Base-by-base conservation (phyloP, 441 rosid genomes). In the Mallotus japonicus region DNA sequence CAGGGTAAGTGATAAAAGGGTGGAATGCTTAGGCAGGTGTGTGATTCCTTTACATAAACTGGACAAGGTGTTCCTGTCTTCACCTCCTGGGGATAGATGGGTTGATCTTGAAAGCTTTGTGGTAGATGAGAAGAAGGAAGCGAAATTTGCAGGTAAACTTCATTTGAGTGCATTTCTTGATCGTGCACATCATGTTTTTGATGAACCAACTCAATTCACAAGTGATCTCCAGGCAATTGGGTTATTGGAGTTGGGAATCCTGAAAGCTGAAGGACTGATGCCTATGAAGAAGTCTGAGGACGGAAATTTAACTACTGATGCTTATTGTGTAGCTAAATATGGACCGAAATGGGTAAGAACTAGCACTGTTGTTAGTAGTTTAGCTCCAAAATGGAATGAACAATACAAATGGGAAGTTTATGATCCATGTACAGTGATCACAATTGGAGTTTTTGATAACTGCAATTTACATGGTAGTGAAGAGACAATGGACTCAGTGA, bases 351-450 rank as follows among this genome's bases (percentile, higher is more conserved):
- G 86, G 88, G 73, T 67, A 7, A 73, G 83, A 34, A 83, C 88
- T 28, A 75, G 86, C 62, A 85, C 86, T 0, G 73, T 81, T 65
- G 73, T 81, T 1, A 72, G 76, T 19, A 77, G 73, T 56, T 75
- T 83, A 14, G 67, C 34, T 14, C 87, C 89, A 0, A 75, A 77
- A 58, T 86, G 89, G 89, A 80, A 84, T 19, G 86, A 86, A 34
- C 87, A 86, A 56, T 86, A 81, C 54, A 76, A 80, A 6, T 86
- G 89, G 87, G 87, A 84, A 54, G 89, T 86, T 32, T 84, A 72
- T 76, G 89, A 86, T 76, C 89, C 84, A 9, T 79, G 77, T 28
- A 84, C 87, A 0, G 86, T 86, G 5, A 56, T 82, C 12, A 77
- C 82, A 2, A 72, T 86, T n/a, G 89, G 85, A 42, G 86, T 86